These are phyloP conservation scores for Moniliella sp. DNA, from an alignment of 1,284 basidiomycete species.

Conservation along the genomic window DNA sequence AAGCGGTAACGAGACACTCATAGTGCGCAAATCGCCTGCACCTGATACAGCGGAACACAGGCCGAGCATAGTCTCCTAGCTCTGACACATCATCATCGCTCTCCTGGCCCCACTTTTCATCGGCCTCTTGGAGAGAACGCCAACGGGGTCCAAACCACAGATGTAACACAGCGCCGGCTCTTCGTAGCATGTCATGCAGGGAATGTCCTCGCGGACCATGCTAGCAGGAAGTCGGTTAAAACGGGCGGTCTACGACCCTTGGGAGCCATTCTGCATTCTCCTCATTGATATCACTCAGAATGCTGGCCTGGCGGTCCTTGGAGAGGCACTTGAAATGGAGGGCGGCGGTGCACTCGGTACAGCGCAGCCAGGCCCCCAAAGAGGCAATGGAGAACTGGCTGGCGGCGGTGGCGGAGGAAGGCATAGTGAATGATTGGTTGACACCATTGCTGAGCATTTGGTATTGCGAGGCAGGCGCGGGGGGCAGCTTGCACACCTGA, in stretches of 20 bases:
- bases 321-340: background rate
- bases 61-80: background rate
- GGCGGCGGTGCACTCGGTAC: background rate
- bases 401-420: no score
- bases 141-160: background rate
- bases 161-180: background rate
- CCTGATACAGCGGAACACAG: background rate
- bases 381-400: no score
- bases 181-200: background rate
- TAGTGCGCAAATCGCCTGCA: background rate
- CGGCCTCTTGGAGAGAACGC: background rate
- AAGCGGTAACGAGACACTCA: background rate
- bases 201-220: background rate
- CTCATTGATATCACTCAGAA: background rate
- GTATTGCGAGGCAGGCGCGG: no score
- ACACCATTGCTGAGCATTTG: no score
- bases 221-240: background rate
- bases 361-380: background rate
- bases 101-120: background rate
- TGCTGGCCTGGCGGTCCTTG: background rate
- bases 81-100: background rate
- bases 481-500: no score
- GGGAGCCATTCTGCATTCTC: no score
- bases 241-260: no score
- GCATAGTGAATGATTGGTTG: no score